These are phyloP conservation scores for Lactarius hengduanensis DNA, from an alignment of 768 basidiomycete genomes.

Conservation along the genomic window DNA sequence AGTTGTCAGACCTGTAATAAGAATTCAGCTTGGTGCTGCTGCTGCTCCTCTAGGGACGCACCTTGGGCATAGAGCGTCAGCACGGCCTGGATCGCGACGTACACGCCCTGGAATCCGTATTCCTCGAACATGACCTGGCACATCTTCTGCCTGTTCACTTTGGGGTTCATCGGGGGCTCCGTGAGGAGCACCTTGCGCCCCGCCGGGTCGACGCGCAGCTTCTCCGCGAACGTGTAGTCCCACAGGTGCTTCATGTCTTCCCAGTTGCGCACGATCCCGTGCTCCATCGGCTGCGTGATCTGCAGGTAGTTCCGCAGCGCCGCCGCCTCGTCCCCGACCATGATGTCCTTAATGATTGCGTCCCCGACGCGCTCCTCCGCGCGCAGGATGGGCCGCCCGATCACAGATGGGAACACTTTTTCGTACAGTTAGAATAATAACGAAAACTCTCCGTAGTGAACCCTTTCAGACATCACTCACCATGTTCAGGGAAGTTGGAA, in stretches of 20 bases:
- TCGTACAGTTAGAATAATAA: not conserved
- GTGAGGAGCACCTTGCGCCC: slow-evolving; percentile 92
- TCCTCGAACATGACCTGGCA: slow-evolving; percentile 99
- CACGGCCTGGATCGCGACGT: slow-evolving; percentile 98
- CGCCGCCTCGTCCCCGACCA: slow-evolving; percentile 97
- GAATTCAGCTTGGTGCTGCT: not conserved
- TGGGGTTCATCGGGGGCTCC: slow-evolving; percentile 99
- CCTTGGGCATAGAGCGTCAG: slow-evolving; percentile 98
- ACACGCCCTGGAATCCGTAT: slow-evolving; percentile 93
- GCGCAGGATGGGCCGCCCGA: slow-evolving; percentile 95
- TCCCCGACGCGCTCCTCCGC: slow-evolving; percentile 93
- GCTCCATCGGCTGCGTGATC: slow-evolving; percentile 98
- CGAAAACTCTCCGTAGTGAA: not conserved
- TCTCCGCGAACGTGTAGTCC: slow-evolving; percentile 98
- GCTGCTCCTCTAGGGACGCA: slow-evolving; percentile 39
- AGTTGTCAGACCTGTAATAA: slow-evolving; percentile 81
- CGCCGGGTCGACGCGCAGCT: slow-evolving; percentile 81
- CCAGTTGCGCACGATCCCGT: slow-evolving; percentile 99
- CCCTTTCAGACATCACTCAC: slow-evolving; percentile 32
- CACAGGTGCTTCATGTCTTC: slow-evolving; percentile 98
- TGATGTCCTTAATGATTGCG: slow-evolving; percentile 91
- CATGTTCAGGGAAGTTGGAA: slow-evolving; percentile 64
- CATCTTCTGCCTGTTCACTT: slow-evolving; percentile 89
- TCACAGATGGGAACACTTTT: slow-evolving; percentile 91
- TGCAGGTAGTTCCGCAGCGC: slow-evolving; percentile 94